Percentiles rank a stretch among this genome's conserved stretches.
Evolutionary conservation across 1,139 yeast species (phyloP).

Genomic region (Taphrina pruni): DNA sequence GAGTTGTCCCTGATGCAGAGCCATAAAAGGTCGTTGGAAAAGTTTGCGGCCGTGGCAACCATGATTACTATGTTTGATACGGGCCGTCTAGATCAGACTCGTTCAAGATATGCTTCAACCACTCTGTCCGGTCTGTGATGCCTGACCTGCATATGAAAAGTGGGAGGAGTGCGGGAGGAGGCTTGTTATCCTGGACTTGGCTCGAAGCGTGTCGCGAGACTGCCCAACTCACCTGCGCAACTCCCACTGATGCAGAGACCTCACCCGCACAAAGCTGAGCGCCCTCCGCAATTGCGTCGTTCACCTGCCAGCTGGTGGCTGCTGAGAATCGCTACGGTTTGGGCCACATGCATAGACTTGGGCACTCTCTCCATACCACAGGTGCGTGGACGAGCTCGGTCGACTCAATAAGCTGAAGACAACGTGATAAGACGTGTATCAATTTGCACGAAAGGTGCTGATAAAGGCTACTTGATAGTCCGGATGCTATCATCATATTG

Average conservation of each 20-base stretch:
- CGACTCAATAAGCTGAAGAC: too few relatives aligned
- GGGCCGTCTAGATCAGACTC: not conserved
- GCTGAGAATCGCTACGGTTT: too few relatives aligned
- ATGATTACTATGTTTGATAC: constrained; percentile 5
- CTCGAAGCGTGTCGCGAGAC: constrained; percentile 1
- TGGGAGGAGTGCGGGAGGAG: constrained; percentile 29
- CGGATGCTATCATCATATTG: too few relatives aligned
- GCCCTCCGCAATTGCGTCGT: too few relatives aligned
- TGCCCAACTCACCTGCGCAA: not conserved
- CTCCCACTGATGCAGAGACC: not conserved
- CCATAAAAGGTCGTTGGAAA: constrained; percentile 41
- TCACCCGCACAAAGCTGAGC: too few relatives aligned
- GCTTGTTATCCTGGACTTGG: not conserved
- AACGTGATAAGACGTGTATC: too few relatives aligned
- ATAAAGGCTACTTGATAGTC: too few relatives aligned
- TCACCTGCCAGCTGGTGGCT: too few relatives aligned
- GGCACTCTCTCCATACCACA: too few relatives aligned
- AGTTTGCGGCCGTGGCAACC: constrained; percentile 29
- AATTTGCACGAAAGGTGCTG: too few relatives aligned
- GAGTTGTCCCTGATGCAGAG: constrained; percentile 38
- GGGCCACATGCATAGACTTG: too few relatives aligned
- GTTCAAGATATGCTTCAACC: constrained; percentile 1
- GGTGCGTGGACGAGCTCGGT: too few relatives aligned
- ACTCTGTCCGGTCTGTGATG: not conserved
- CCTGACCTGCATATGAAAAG: constrained; percentile 13